A percentile compares a stretch with the other conserved stretches of the same genome.
These are phyloP conservation scores for Aspergillus taichungensis DNA, from an alignment of 495 filamentous ascomycete genomes.

Conservation along the genomic window DNA sequence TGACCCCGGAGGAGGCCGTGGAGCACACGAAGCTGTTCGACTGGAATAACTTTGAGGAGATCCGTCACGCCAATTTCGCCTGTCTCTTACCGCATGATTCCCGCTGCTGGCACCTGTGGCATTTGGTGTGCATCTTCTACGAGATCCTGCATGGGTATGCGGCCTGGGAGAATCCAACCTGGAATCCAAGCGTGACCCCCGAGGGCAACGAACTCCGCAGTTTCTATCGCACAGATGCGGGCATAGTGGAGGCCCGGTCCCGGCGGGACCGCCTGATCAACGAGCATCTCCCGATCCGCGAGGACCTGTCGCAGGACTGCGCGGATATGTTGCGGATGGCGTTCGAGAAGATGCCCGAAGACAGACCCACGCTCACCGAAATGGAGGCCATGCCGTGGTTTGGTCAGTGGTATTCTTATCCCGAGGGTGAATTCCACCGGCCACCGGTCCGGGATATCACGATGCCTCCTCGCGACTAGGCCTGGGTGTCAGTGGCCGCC, in stretches of 20 bases:
- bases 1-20: constrained; percentile 13
- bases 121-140: constrained; percentile 13
- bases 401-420: constrained; percentile 7
- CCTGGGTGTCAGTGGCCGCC: no score
- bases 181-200: background rate
- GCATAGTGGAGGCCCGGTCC: background rate
- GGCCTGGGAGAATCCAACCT: constrained; percentile 17
- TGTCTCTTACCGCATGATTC: constrained; percentile 3
- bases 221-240: background rate
- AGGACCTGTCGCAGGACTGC: constrained; percentile 19
- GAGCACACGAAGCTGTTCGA: background rate
- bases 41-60: background rate
- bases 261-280: constrained; percentile 12
- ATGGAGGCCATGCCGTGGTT: constrained; percentile 17
- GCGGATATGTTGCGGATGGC: constrained; percentile 15
- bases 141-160: constrained; percentile 18
- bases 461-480: background rate
- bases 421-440: background rate
- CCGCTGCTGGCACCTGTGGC: constrained; percentile 12
- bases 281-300: constrained; percentile 9
- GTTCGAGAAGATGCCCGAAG: constrained; percentile 8
- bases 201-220: background rate
- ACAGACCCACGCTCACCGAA: constrained; percentile 11
- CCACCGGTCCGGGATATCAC: background rate
- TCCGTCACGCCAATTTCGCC: background rate